Evolutionary conservation across 2,329 filamentous ascomycete species (phyloP), one percentile per base, ranked within the genome.

Genomic region (Fusarium sp.): DNA sequence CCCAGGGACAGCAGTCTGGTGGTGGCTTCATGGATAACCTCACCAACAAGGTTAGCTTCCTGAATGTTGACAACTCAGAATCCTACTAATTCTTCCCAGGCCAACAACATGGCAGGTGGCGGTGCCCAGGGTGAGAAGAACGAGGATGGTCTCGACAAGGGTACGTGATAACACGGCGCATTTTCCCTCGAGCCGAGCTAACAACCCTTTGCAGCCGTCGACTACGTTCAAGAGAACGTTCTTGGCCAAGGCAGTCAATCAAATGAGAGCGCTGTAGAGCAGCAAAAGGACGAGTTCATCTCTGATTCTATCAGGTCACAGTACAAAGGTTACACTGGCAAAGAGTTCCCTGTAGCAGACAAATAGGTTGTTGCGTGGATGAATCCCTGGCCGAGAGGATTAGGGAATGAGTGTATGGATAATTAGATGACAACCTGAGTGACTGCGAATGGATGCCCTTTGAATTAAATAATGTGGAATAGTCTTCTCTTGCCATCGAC

Each of bases 231-330:
- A 81, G 89, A 96, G 81, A 89, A 92, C 70, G 82, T 94, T 78
- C 77, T 96, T 18, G 89, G 89, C 40, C 83, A 89, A 72, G 93
- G 93, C 20, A 77, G 87, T 49, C 93, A 96, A 83, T 83, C 87
- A 81, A 92, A 93, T 78, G 91, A 91, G 80, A 85, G 80, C 53
- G 93, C 93, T 8, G 77, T 89, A 22, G 93, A 97, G 82, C 93
- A 97, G 82, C 91, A 91, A 74, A 95, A 95, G 83, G 93, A 96
- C 78, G 91, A 93, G 80, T 84, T 91, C 78, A 92, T 95, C 73
- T 89, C 88, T 29, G 91, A 94, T 78, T 90, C 87, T 79, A 89
- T 95, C 73, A 88, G 92, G 40, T 81, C 80, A 44, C 83, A 91
- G 80, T 95, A 94, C 86, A 94, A 93, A 86, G 81, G 74, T 49